phyloP scores from a whole-genome alignment of 2,329 filamentous ascomycete genomes.

The Fusarium euwallaceae region DNA sequence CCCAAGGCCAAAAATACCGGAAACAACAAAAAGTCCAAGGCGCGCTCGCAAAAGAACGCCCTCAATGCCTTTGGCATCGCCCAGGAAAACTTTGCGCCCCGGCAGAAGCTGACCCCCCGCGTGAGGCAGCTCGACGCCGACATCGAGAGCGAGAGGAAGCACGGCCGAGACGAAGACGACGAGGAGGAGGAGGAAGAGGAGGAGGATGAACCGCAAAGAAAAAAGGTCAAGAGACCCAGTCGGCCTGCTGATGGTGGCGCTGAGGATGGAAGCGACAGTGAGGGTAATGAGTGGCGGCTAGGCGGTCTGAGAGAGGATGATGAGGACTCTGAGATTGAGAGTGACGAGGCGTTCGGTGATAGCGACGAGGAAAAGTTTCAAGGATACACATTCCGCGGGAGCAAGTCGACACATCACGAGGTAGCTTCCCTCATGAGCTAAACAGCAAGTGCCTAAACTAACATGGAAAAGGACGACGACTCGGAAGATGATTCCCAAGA shows the following conservation, averaged over 20 bases:
- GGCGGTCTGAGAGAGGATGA: constrained; percentile 71
- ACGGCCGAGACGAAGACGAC: constrained; percentile 59
- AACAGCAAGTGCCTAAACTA: constrained; percentile 3
- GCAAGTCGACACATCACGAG: constrained; percentile 53
- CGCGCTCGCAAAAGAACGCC: constrained; percentile 63
- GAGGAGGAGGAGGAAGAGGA: constrained; percentile 67
- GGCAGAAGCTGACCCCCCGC: constrained; percentile 62
- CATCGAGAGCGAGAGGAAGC: constrained; percentile 59
- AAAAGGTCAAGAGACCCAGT: constrained; percentile 58
- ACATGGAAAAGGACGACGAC: constrained; percentile 62
- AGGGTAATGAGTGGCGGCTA: constrained; percentile 87
- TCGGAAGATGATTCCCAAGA: constrained; percentile 68
- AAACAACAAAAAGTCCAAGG: constrained; percentile 60
- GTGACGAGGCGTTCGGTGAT: constrained; percentile 86
- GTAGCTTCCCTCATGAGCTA: constrained; percentile 29
- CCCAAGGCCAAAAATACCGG: constrained; percentile 49
- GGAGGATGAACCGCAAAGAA: constrained; percentile 57
- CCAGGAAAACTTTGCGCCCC: constrained; percentile 64
- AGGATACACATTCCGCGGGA: constrained; percentile 72
- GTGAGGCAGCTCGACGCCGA: constrained; percentile 66
- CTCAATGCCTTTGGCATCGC: constrained; percentile 71
- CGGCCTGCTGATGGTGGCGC: constrained; percentile 63
- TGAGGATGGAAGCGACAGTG: constrained; percentile 85
- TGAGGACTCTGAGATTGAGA: constrained; percentile 74
- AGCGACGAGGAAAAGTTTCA: constrained; percentile 90